Evolutionary conservation across 805 yeast species (phyloP).

Genomic region (Myxozyma kluyveri): DNA sequence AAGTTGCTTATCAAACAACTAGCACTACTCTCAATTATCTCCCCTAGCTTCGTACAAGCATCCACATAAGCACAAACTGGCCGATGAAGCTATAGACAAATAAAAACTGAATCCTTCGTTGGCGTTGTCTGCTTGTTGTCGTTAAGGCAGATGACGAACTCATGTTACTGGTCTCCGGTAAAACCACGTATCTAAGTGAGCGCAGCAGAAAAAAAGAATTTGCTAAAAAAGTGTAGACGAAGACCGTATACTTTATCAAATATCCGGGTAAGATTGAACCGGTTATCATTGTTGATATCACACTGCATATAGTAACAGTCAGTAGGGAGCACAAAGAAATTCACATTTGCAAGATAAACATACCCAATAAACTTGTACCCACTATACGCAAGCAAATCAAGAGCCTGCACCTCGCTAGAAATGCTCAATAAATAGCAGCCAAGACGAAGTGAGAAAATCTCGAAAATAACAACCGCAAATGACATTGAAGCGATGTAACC

Average conservation of each 20-base stretch:
- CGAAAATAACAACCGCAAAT: slow-evolving; percentile 74
- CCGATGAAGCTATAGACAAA: slow-evolving; percentile 79
- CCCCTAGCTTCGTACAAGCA: slow-evolving; percentile 48
- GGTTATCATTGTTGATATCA: slow-evolving; percentile 39
- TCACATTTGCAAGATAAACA: slow-evolving; percentile 51
- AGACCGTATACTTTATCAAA: slow-evolving; percentile 50
- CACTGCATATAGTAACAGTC: slow-evolving; percentile 29
- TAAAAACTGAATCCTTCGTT: slow-evolving; percentile 80
- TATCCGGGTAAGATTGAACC: slow-evolving; percentile 36
- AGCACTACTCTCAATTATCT: too few relatives aligned
- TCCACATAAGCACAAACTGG: slow-evolving; percentile 73
- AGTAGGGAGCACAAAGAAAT: too few relatives aligned
- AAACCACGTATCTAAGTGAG: slow-evolving; percentile 63
- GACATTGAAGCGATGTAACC: slow-evolving; percentile 86
- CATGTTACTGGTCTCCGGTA: slow-evolving; percentile 49
- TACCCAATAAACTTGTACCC: slow-evolving; percentile 93
- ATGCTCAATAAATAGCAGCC: slow-evolving; percentile 70
- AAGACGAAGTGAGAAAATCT: slow-evolving; percentile 68
- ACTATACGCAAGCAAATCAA: slow-evolving; percentile 84
- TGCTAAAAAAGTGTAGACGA: slow-evolving; percentile 52
- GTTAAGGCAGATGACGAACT: slow-evolving; percentile 44
- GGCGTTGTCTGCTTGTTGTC: slow-evolving; percentile 64
- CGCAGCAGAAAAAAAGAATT: slow-evolving; percentile 51
- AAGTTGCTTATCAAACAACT: too few relatives aligned
- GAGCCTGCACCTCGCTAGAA: slow-evolving; percentile 50